Evolutionary conservation across 2,329 filamentous ascomycete species (phyloP), one percentile per base, ranked within the genome.

Genomic region (Curvularia eragrostidis): DNA sequence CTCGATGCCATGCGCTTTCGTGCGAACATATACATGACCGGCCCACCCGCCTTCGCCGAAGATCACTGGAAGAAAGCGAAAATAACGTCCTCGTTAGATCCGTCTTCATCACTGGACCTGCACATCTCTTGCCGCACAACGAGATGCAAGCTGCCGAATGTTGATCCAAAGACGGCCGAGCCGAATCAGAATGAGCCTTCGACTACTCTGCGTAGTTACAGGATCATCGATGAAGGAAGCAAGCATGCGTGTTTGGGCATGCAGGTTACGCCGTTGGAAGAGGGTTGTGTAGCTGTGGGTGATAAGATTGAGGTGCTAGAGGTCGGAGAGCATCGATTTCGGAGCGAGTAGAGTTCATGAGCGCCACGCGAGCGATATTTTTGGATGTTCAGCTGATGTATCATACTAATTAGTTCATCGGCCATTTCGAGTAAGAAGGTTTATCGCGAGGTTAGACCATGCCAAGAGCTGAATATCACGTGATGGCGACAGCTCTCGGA

Each of bases 111-210:
- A 0, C 38, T 61, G 2, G 79, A 80, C 13, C 84, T 83, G 55
- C 80, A 86, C 58, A 77, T 85, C 10, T 80, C 86, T 0, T 89
- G 87, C 66, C 84, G 88, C 28, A 90, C 88, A 0, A 85, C 87
- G 0, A 83, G 89, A 53, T 91, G 89, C 77, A 89, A 87, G 65
- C 74, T 92, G 65, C 89, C 89, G 19, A 91, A 91, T 64, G 87
- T 91, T 1, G 82, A 91, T 71, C 88, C 83, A 0, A 78, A 79
- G 18, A 87, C 80, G 5, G 89, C 84, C n/a, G 69, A 82, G 38
- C 81, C 82, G 21, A 85, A 89, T 68, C 64, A 63, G 0, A 75
- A 76, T 28, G 83, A 89, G 74, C 86, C 88, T 0, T 84, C 87
- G 67, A 79, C 77, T 52, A 85, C 87, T 0, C 77, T 90, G 58